Percentiles rank a stretch among this genome's conserved stretches.
Conservation (phyloP, 768 basidiomycete species). For the Agaricus blazei region DNA sequence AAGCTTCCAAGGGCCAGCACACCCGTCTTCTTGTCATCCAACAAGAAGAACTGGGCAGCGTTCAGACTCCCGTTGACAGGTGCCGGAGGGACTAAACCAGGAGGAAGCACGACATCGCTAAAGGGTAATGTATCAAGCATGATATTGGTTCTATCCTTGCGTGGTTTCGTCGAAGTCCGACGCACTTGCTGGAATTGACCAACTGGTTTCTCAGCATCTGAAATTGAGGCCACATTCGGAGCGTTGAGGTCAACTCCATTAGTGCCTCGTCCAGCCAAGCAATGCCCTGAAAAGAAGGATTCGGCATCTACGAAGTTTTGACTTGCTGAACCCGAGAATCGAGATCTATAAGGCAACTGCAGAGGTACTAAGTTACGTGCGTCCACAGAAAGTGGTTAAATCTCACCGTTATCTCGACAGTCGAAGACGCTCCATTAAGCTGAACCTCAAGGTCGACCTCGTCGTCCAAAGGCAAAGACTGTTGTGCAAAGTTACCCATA, state of each 20-base stretch:
- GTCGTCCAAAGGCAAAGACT: constrained; percentile 42
- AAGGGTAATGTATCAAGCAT: constrained; percentile 44
- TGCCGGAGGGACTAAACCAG: constrained; percentile 29
- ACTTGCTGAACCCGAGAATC: constrained; percentile 31
- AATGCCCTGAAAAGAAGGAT: constrained; percentile 51
- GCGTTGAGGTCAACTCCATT: constrained; percentile 40
- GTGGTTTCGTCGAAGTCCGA: constrained; percentile 24
- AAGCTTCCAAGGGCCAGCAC: constrained; percentile 59
- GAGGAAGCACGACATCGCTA: constrained; percentile 39
- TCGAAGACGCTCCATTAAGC: constrained; percentile 28
- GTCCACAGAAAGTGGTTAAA: not conserved
- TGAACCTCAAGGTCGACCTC: constrained; percentile 37
- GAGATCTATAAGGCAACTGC: constrained; percentile 55
- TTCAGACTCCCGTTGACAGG: constrained; percentile 41
- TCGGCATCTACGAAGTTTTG: constrained; percentile 42
- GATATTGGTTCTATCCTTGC: constrained; percentile 40
- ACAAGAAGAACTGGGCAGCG: constrained; percentile 49
- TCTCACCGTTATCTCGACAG: constrained; percentile 40
- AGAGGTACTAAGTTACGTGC: not conserved
- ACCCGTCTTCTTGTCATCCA: constrained; percentile 49
- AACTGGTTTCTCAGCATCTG: constrained; percentile 20
- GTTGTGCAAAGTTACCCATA: constrained; percentile 50
- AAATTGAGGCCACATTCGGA: not conserved
- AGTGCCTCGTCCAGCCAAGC: constrained; percentile 41
- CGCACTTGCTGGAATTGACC: constrained; percentile 37